Evolutionary conservation across 192 early-diverging fungal genomes (phyloP).

Genomic region (Entomortierella chlamydospora): DNA sequence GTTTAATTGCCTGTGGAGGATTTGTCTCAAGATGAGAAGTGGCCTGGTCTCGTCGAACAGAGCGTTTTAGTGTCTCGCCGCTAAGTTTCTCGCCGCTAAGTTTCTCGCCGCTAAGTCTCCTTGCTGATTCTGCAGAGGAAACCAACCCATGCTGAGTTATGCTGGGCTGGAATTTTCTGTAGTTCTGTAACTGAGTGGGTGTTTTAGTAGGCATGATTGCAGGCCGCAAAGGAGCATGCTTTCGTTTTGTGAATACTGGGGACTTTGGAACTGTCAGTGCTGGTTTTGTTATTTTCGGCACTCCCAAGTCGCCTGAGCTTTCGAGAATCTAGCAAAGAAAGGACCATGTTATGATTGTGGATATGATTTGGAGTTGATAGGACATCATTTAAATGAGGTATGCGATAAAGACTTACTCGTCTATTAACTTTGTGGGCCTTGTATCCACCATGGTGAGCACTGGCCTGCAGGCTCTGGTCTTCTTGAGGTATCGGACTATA

Average conservation of each 20-base stretch:
- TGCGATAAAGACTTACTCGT: slow-evolving; percentile 15
- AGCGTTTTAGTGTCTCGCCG: too few relatives aligned
- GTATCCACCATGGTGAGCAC: slow-evolving; percentile 12
- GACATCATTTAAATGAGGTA: not conserved
- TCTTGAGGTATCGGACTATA: slow-evolving; percentile 6
- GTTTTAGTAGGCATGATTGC: slow-evolving; percentile 13
- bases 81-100: too few relatives aligned
- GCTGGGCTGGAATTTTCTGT: not conserved
- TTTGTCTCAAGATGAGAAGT: not conserved
- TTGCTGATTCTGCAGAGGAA: slow-evolving; percentile 41
- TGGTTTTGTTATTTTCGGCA: slow-evolving; percentile 26
- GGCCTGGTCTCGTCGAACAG: not conserved
- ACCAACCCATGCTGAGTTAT: slow-evolving; percentile 32
- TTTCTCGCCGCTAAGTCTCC: slow-evolving; percentile 24
- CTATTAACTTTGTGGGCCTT: slow-evolving; percentile 16
- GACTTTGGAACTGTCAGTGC: slow-evolving; percentile 36
- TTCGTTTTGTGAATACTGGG: slow-evolving; percentile 23
- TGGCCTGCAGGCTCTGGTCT: slow-evolving; percentile 6
- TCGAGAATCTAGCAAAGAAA: slow-evolving; percentile 15
- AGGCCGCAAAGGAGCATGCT: slow-evolving; percentile 17
- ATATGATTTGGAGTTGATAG: not conserved
- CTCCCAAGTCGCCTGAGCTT: slow-evolving; percentile 13
- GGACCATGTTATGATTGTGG: not conserved
- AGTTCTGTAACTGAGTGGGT: not conserved
- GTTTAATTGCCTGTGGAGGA: slow-evolving; percentile 2